Evolutionary conservation across 2,329 filamentous ascomycete species (phyloP).

Genomic region (Myriosclerotinia duriaeana): DNA sequence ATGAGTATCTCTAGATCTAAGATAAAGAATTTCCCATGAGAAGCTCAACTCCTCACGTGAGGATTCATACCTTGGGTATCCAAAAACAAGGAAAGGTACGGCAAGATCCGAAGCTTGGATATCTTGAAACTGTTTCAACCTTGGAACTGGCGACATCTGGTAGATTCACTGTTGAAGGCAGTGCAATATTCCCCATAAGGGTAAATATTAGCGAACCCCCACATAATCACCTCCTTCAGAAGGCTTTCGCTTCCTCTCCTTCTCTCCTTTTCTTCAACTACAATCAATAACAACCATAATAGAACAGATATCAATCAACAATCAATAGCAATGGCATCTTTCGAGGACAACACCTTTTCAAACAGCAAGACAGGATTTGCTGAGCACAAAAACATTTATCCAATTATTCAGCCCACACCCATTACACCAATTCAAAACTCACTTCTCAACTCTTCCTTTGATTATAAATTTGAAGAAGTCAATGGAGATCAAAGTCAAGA

Average conservation of each 20-base stretch:
- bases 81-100: neutral
- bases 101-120: no score
- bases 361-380: neutral
- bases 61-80: neutral
- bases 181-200: neutral
- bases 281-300: constrained; percentile 2
- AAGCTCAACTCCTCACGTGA: neutral
- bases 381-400: neutral
- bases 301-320: neutral
- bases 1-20: neutral
- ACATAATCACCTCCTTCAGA: neutral
- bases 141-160: neutral
- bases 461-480: neutral
- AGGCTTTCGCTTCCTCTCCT: neutral
- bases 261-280: neutral
- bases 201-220: neutral
- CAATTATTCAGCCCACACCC: neutral
- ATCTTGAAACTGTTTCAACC: neutral
- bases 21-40: neutral
- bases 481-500: neutral
- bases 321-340: neutral
- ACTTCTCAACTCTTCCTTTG: neutral
- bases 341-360: neutral
- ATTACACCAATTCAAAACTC: neutral
- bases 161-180: constrained; percentile 5